Percentiles rank a stretch among this genome's conserved stretches.
phyloP scores from a whole-genome alignment of 2,329 filamentous ascomycete genomes.

The Phaeoacremonium minimum region DNA sequence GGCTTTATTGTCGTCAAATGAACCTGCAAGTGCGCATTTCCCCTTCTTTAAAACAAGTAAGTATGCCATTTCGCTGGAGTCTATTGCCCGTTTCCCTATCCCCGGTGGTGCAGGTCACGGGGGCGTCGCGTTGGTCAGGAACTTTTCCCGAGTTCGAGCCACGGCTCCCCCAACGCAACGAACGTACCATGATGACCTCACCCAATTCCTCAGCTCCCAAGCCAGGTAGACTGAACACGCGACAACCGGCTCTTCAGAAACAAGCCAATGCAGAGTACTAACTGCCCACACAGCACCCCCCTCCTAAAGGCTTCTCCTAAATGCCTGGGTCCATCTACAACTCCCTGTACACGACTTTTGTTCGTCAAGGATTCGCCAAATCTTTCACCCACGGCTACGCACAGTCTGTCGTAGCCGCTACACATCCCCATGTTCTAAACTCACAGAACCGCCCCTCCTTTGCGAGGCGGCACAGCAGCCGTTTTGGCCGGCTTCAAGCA shows the following conservation, averaged over 20 bases:
- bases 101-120: background rate
- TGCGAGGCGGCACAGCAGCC: slow-evolving; percentile 47
- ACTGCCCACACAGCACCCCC: slow-evolving; percentile 39
- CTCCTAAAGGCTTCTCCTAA: slow-evolving; percentile 71
- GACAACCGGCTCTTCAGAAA: no score
- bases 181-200: no score
- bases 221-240: no score
- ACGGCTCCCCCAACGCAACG: no score
- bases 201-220: no score
- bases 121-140: no score
- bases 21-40: slow-evolving; percentile 77
- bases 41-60: slow-evolving; percentile 56
- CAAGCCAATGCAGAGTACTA: slow-evolving; percentile 14
- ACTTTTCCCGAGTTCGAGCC: no score
- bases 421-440: slow-evolving; percentile 74
- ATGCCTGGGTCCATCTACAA: slow-evolving; percentile 71
- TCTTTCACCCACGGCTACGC: slow-evolving; percentile 97
- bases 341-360: slow-evolving; percentile 71
- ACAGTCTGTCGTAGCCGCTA: slow-evolving; percentile 93
- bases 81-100: background rate
- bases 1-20: slow-evolving; percentile 87
- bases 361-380: slow-evolving; percentile 96
- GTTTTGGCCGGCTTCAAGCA: slow-evolving; percentile 48
- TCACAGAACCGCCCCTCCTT: slow-evolving; percentile 64
- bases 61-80: slow-evolving; percentile 48